Base-by-base conservation (phyloP, 169 alveolate genomes). In the Babesia bigemina region DNA sequence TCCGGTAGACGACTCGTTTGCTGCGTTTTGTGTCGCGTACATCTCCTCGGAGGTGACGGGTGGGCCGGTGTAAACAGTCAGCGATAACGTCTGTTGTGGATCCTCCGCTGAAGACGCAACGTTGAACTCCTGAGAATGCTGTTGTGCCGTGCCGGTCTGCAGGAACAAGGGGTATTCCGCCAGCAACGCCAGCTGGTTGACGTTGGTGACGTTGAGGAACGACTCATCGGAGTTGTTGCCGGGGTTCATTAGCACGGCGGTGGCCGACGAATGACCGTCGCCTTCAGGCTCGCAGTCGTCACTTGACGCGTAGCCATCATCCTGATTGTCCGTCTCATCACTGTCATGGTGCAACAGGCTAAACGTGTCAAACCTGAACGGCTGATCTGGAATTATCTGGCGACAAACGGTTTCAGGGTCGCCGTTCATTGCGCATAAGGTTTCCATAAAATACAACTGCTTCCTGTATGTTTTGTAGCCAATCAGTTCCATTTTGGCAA, bases 61-160 rank as follows among this genome's bases (percentile, higher is more conserved):
- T 45, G 87, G 61, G 9, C 84, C 87, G 24, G 87, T 52, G 63
- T 59, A 79, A 17, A 79, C 66, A 2, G 87, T 79, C 63, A 79
- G 47, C 36, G 87, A 79, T 10, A 79, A 29, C 29, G 87, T 79
- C 13, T 84, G 82, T 1, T 63, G 71, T 13, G 59, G 13, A 12
- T 55, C 76, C 16, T 13, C 11, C 39, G 7, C 66, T 13, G 66
- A n/a, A 10, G 52, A 63, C 36, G 56, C 19, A 4, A n/a, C 2
- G 16, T 36, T 9, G n/a, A 9, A 16, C 14, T 42, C 62, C 19
- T 65, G 74, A 10, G 44, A 49, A 4, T 36, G 2, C 16, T 29
- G 70, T 21, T 36, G 70, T 17, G 14, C 19, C 74, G 33, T 0
- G 7, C 39, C 47, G 33, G 7, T 29, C 4, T 65, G 61, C 19